phyloP scores from a whole-genome alignment of 202 grass and related monocot genomes.

The Panicum hallii region DNA sequence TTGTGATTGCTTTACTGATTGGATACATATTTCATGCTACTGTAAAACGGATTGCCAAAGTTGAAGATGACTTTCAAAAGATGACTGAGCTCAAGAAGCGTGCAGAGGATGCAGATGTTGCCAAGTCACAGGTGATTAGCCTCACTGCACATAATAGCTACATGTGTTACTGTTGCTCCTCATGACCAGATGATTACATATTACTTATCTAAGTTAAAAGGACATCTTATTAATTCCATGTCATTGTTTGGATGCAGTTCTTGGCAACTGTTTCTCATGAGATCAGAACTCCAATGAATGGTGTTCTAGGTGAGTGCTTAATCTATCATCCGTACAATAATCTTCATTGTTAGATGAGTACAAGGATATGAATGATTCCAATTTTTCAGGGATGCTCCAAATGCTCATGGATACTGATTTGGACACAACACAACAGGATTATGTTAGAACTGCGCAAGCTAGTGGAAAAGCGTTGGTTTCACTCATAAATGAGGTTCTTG shows the following conservation, averaged over 20 bases:
- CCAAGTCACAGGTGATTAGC: constrained; percentile 83
- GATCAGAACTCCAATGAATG: constrained; percentile 99
- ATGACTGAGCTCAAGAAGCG: constrained; percentile 87
- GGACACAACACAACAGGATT: constrained; percentile 93
- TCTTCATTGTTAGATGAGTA: constrained; percentile 1
- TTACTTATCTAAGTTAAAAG: constrained; percentile 2
- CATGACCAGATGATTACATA: not conserved
- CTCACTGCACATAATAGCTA: not conserved
- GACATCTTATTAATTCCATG: not conserved
- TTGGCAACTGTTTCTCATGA: constrained; percentile 99
- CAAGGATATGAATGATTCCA: not conserved
- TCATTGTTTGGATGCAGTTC: constrained; percentile 66
- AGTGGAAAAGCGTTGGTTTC: constrained; percentile 98
- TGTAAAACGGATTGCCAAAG: constrained; percentile 76
- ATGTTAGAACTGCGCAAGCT: constrained; percentile 93
- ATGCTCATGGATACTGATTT: constrained; percentile 99
- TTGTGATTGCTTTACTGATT: constrained; percentile 75
- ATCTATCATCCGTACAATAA: not conserved
- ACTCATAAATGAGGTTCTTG: constrained; percentile 97
- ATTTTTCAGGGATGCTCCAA: constrained; percentile 90
- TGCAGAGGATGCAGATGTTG: constrained; percentile 88
- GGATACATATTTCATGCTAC: constrained; percentile 82
- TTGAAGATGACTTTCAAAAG: constrained; percentile 79
- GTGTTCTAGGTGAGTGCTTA: constrained; percentile 82
- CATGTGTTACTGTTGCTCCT: not conserved